Evolutionary conservation across 768 basidiomycete species (phyloP).

Genomic region (Kwoniella dejecticola): DNA sequence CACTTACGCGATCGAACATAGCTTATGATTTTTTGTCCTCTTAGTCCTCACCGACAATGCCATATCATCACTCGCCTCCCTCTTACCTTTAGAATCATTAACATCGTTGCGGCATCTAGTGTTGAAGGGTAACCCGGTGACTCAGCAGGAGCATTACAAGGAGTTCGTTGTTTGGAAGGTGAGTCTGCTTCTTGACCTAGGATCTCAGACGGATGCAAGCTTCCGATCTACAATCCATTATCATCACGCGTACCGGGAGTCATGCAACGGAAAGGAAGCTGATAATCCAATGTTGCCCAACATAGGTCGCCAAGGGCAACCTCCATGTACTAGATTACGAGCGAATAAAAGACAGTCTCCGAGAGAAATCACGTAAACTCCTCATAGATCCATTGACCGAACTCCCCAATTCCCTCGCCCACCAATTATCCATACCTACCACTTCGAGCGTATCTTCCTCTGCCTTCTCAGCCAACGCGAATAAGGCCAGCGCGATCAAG

Average conservation of each 20-base stretch:
- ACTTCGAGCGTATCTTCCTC: constrained; percentile 33
- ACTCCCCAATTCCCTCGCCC: constrained; percentile 53
- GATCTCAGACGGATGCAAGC: neutral
- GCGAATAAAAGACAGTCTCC: constrained; percentile 55
- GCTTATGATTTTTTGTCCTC: neutral
- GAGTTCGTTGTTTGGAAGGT: constrained; percentile 56
- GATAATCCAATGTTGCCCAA: neutral
- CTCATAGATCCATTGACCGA: constrained; percentile 45
- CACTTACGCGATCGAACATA: neutral
- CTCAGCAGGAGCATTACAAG: constrained; percentile 51
- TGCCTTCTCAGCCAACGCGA: constrained; percentile 6
- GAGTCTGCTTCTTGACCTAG: constrained; percentile 12
- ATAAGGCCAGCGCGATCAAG: constrained; percentile 21
- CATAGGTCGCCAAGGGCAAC: constrained; percentile 48
- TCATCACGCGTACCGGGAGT: too few relatives aligned
- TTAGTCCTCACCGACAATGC: constrained; percentile 54
- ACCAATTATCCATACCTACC: constrained; percentile 43
- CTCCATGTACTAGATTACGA: constrained; percentile 54
- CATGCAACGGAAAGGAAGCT: too few relatives aligned
- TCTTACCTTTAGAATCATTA: constrained; percentile 52
- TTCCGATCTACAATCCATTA: neutral
- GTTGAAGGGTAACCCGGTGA: constrained; percentile 54
- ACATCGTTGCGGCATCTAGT: constrained; percentile 51
- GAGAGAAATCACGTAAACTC: constrained; percentile 40
- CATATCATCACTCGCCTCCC: constrained; percentile 51